Evolutionary conservation across 2,329 filamentous ascomycete species (phyloP), one percentile per base, ranked within the genome.

Genomic region (Arthrinium puccinioides): DNA sequence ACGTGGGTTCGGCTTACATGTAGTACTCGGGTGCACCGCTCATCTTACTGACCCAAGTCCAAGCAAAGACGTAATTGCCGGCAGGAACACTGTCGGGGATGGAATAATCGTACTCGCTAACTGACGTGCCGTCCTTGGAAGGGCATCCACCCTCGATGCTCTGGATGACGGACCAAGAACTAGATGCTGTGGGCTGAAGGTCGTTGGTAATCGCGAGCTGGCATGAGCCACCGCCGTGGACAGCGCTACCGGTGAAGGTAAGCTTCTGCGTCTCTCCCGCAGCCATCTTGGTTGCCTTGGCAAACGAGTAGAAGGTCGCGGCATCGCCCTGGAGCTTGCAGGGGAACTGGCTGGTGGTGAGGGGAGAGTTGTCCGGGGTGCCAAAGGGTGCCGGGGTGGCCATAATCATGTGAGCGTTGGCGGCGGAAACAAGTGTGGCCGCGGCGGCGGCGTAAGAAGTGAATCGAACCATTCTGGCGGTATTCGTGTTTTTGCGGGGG

Each of bases 41-140:
- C 21, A 84, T 52, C 37, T 77, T 82, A 37, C 84, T 85, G 55
- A 84, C 72, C 84, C 83, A 87, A 2, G 81, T 80, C 82, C 82
- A 87, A 4, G 79, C 77, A 14, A 87, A 67, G 0, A 76, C 78
- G 32, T 79, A 82, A 26, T 80, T 67, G 9, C 83, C 83, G n/a
- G 75, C 63, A 8, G 70, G 67, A 18, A 86, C 65, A 13, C 66
- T 70, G 1, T 70, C 61, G 0, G 82, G 83, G 26, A 87, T 71
- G 1, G 56, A 66, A 60, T 74, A 84, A 32, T 71, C 56, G 61
- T 76, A 82, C 0, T 58, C 55, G 38, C 66, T 61, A 6, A 67
- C 56, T n/a, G 63, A 60, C 3, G 48, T 47, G 13, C 57, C 56
- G 11, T 51, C 69, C 27, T 55, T 53, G 2, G 70, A 61, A 0